Percentiles rank a stretch among this genome's conserved stretches.
These are phyloP conservation scores for Citrus australasica DNA, from an alignment of 345 rosid species.

Conservation along the genomic window DNA sequence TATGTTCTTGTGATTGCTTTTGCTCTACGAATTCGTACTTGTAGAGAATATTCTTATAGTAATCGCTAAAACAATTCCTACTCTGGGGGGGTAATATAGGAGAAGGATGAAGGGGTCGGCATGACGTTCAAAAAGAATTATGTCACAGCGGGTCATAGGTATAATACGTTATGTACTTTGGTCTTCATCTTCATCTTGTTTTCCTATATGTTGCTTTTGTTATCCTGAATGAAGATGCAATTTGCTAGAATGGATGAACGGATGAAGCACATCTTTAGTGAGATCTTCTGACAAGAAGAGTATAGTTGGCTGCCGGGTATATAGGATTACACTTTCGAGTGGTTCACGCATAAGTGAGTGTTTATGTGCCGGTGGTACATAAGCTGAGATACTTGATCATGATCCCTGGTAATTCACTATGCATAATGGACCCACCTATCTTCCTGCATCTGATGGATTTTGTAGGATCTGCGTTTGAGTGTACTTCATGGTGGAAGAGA, in stretches of 20 bases:
- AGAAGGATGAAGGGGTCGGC: neutral
- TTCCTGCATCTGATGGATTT: neutral
- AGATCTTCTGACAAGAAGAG: neutral
- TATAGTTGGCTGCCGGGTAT: neutral
- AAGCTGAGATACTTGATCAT: neutral
- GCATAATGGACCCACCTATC: neutral
- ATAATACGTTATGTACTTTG: too few relatives aligned
- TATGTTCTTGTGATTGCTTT: neutral
- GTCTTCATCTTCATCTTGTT: neutral
- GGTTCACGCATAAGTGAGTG: neutral
- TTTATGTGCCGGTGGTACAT: neutral
- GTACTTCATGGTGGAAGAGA: neutral
- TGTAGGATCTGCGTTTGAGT: neutral
- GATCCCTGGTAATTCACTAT: neutral
- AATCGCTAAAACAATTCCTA: too few relatives aligned
- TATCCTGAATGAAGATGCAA: neutral
- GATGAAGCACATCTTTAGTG: neutral
- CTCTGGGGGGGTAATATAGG: neutral
- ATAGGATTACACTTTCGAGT: neutral
- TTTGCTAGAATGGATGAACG: neutral
- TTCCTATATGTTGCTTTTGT: neutral
- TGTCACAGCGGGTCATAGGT: too few relatives aligned
- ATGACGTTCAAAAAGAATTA: neutral
- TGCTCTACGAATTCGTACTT: too few relatives aligned
- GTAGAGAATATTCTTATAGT: too few relatives aligned